Percentiles rank a stretch among this genome's conserved stretches.
phyloP scores from a whole-genome alignment of 2,329 filamentous ascomycete species.

The Diplodia sapinea region DNA sequence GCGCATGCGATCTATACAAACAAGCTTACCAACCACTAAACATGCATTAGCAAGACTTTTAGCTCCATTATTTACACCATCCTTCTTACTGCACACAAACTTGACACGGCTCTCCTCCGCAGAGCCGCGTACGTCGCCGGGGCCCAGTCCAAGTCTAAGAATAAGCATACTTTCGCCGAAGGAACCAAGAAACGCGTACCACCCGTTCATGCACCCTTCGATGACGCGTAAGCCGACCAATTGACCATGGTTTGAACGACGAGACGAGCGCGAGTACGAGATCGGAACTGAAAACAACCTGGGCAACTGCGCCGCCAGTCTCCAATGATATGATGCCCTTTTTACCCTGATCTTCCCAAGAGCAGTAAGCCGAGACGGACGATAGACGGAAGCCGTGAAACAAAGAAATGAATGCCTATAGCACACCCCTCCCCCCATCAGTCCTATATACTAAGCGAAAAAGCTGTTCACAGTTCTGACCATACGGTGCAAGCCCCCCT shows the following conservation, averaged over 20 bases:
- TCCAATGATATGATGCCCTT: constrained; percentile 6
- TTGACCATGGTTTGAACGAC: background rate
- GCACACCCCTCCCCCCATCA: background rate
- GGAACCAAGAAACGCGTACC: constrained; percentile 4
- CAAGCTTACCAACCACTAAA: background rate
- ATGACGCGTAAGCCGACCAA: constrained; percentile 12
- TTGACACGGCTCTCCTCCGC: background rate
- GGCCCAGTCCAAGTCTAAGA: background rate
- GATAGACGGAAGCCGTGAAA: background rate
- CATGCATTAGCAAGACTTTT: background rate
- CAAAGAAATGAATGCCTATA: constrained; percentile 5
- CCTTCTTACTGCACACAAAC: background rate
- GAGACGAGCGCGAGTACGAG: background rate
- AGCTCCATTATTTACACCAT: background rate
- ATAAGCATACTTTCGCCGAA: background rate
- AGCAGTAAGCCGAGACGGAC: background rate
- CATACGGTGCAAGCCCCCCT: background rate
- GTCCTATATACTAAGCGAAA: constrained; percentile 16
- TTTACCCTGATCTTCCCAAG: constrained; percentile 8
- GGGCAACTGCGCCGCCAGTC: background rate
- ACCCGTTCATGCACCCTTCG: constrained; percentile 1
- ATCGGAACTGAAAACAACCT: background rate
- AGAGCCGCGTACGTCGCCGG: constrained; percentile 7
- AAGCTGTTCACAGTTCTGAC: background rate
- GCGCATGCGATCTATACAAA: constrained; percentile 4